Percentiles rank a stretch among this genome's conserved stretches.
These are phyloP conservation scores for Isabelozyma rhagii DNA, from an alignment of 805 yeast genomes.

Conservation along the genomic window DNA sequence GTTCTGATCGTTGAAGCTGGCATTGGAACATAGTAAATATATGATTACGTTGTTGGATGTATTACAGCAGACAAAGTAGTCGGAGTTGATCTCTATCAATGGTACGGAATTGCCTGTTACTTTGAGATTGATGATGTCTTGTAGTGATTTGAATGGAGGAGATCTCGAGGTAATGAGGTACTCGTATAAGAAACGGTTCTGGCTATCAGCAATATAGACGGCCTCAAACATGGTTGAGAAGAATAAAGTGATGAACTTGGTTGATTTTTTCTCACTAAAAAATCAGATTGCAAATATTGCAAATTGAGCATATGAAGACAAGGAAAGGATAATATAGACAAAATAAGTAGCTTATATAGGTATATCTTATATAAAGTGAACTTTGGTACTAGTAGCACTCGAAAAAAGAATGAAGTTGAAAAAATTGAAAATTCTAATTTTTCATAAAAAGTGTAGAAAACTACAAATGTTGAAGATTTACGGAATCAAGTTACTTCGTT, in stretches of 20 bases:
- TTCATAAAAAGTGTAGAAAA: too few species aligned
- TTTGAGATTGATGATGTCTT: slow-evolving; percentile 8
- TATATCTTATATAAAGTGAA: too few species aligned
- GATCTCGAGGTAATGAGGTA: slow-evolving; percentile 27
- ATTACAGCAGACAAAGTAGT: slow-evolving; percentile 24
- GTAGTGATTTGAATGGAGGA: slow-evolving; percentile 30
- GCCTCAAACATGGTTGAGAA: slow-evolving; percentile 34
- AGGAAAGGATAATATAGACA: too few species aligned
- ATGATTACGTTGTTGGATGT: slow-evolving; percentile 19
- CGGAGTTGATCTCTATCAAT: slow-evolving; percentile 27
- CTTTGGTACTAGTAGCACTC: too few species aligned
- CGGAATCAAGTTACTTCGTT: too few species aligned
- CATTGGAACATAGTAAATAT: slow-evolving; percentile 24
- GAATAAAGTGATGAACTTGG: neutral
- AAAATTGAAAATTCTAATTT: too few species aligned
- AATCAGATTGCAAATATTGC: too few species aligned
- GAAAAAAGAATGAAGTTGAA: too few species aligned
- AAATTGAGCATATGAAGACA: too few species aligned
- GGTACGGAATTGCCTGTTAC: slow-evolving; percentile 3
- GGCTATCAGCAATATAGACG: slow-evolving; percentile 38
- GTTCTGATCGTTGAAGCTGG: neutral
- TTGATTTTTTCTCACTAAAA: neutral
- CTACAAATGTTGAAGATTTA: too few species aligned
- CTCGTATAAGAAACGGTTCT: slow-evolving; percentile 33
- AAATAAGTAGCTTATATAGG: too few species aligned